Conservation (phyloP, 2,329 filamentous ascomycete genomes). For the Paecilomyces variotii region DNA sequence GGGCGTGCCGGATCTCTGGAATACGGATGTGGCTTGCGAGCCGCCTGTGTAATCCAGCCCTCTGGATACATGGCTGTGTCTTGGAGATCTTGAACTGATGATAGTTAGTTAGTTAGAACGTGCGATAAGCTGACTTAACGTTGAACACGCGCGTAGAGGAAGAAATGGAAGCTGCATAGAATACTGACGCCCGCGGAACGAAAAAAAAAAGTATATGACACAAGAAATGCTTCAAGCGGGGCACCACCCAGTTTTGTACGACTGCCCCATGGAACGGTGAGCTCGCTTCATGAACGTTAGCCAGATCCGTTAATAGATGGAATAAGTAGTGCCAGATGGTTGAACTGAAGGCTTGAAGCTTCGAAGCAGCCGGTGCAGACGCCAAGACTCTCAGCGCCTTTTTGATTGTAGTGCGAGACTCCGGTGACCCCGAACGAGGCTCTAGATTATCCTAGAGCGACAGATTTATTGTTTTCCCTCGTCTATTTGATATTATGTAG, state of each 20-base stretch:
- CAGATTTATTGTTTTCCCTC: not conserved
- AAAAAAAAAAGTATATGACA: not conserved
- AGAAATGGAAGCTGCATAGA: not conserved
- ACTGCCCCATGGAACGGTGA: not conserved
- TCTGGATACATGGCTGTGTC: not conserved
- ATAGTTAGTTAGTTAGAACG: not conserved
- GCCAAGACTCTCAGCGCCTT: not conserved
- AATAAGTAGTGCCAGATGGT: not conserved
- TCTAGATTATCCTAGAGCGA: not conserved
- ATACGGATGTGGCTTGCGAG: not conserved
- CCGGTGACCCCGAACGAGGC: not conserved
- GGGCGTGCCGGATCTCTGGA: not conserved
- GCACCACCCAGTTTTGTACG: not conserved
- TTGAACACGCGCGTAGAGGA: not conserved
- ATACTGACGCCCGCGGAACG: not conserved
- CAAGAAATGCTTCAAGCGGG: not conserved
- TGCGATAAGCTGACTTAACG: not conserved
- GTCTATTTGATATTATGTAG: no score
- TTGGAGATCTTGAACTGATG: not conserved
- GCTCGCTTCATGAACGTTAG: not conserved
- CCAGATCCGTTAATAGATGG: no score
- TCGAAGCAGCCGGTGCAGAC: not conserved
- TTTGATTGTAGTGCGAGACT: not conserved
- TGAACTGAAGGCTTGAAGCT: not conserved
- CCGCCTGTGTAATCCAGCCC: not conserved